Conservation (phyloP, 2,329 filamentous ascomycete genomes). For the Colletotrichum euphorbiae region DNA sequence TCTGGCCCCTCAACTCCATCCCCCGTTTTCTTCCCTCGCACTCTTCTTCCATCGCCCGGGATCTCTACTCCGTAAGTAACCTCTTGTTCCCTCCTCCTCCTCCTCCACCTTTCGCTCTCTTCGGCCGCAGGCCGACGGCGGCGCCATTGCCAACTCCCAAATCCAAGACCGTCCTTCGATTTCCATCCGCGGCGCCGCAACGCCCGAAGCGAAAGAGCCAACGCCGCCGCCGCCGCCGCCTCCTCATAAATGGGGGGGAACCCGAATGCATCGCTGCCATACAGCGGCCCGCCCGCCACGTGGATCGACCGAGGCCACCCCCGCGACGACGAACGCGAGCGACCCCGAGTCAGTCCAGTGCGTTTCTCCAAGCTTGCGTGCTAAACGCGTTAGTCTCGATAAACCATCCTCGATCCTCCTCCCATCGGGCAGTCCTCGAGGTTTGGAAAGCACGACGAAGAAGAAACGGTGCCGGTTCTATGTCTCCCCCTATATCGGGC, state of each 20-base stretch:
- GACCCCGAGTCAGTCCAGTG: slow-evolving; percentile 12
- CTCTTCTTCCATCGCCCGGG: too few relatives aligned
- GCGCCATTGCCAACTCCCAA: not conserved
- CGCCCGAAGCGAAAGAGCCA: not conserved
- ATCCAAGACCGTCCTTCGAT: not conserved
- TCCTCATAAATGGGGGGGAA: not conserved
- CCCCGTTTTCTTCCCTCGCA: not conserved
- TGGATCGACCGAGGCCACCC: not conserved
- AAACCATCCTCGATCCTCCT: too few relatives aligned
- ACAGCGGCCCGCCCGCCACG: slow-evolving; percentile 13
- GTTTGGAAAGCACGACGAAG: not conserved
- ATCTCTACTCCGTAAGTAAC: too few relatives aligned
- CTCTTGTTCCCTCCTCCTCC: too few relatives aligned
- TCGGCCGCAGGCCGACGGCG: slow-evolving; percentile 10
- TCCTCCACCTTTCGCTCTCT: not conserved
- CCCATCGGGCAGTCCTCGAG: too few relatives aligned
- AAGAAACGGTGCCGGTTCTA: not conserved
- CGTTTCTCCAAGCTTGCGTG: not conserved
- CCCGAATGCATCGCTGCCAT: slow-evolving; percentile 4
- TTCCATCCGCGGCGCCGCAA: not conserved
- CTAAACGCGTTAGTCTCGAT: slow-evolving; percentile 2
- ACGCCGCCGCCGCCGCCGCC: not conserved
- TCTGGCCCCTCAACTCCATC: too few relatives aligned
- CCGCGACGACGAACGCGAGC: not conserved
- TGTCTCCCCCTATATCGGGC: too few relatives aligned